Base-by-base conservation (phyloP, 495 filamentous ascomycete genomes). In the Neurospora terricola region DNA sequence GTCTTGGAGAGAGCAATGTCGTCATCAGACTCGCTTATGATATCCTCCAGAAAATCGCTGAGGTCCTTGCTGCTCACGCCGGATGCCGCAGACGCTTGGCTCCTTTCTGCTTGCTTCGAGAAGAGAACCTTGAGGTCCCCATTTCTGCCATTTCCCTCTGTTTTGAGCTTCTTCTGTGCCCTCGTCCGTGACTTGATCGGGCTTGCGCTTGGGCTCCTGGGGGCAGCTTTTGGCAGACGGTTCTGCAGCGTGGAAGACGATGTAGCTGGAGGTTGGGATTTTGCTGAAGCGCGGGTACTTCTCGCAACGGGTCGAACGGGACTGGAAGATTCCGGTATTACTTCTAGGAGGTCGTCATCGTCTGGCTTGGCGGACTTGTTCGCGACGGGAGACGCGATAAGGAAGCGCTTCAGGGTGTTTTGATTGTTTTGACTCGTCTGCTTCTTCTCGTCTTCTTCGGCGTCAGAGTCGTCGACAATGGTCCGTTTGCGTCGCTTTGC, bases 401-500 rank as follows among this genome's bases (percentile, higher is more conserved):
- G 79, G 75, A 84, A 86, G 66, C 82, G 82, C 39, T 76, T 78
- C 27, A 86, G 73, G 48, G 80, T 83, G 72, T 84, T 85, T 38
- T 78, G 78, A 62, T 68, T 74, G 39, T 77, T 76, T 30, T 77
- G 62, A n/a, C 73, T 77, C 14, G 54, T 66, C 54, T 66, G 54
- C 34, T 75, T 30, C 36, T 76, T 75, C 71, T 80, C 78, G 71
- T 81, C 80, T 70, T 45, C 77, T 36, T 62, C 76, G 40, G 78
- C 77, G 38, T 81, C 77, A 71, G 81, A 71, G 72, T 83, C 78
- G 77, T 81, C 78, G 72, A 83, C 72, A 71, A 84, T 77, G 79
- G 82, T 83, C 72, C 83, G 83, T 78, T 83, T 87, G 75, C 82
- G 83, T 73, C 87, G 86, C 82, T 87, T 88, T 73, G 85, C 80